phyloP scores from a whole-genome alignment of 306 rosid species.

The Dryas drummondii region DNA sequence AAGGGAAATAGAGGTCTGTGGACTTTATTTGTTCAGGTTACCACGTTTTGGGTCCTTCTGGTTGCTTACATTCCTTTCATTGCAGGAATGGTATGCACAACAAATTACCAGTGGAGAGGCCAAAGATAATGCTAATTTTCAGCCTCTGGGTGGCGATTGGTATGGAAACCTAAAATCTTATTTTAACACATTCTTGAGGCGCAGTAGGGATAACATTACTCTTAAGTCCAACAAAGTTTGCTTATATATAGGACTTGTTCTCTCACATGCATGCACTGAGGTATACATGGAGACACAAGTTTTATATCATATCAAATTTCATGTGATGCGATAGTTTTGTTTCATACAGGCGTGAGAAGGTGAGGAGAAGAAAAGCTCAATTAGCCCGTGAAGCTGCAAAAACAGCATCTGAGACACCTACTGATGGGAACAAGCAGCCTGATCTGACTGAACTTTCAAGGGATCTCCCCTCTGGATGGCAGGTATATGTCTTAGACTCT shows the following conservation, averaged over 20 bases:
- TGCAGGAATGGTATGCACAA: conserved; percentile 84
- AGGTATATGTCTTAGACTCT: conserved; percentile 40
- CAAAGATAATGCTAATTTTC: conserved; percentile 92
- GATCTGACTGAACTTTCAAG: conserved; percentile 54
- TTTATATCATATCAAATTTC: background rate
- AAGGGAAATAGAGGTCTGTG: conserved; percentile 83
- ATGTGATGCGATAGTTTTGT: background rate
- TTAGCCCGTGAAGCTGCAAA: conserved; percentile 44
- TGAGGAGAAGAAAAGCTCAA: conserved; percentile 79
- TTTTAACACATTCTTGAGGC: background rate
- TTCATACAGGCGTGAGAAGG: conserved; percentile 73
- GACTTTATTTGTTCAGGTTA: background rate
- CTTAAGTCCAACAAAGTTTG: background rate
- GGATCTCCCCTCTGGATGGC: conserved; percentile 86
- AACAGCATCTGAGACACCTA: conserved; percentile 30
- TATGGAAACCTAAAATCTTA: conserved; percentile 32
- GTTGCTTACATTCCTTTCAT: conserved; percentile 34
- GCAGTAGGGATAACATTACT: background rate
- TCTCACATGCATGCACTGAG: too few species aligned
- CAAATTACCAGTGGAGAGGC: conserved; percentile 96
- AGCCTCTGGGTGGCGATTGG: conserved; percentile 97
- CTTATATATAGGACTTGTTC: too few species aligned
- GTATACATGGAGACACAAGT: background rate
- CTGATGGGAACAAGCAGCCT: conserved; percentile 51
- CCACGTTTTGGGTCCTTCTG: conserved; percentile 8